These are phyloP conservation scores for Lactuca saligna DNA, from an alignment of 129 eudicot species.

Conservation along the genomic window DNA sequence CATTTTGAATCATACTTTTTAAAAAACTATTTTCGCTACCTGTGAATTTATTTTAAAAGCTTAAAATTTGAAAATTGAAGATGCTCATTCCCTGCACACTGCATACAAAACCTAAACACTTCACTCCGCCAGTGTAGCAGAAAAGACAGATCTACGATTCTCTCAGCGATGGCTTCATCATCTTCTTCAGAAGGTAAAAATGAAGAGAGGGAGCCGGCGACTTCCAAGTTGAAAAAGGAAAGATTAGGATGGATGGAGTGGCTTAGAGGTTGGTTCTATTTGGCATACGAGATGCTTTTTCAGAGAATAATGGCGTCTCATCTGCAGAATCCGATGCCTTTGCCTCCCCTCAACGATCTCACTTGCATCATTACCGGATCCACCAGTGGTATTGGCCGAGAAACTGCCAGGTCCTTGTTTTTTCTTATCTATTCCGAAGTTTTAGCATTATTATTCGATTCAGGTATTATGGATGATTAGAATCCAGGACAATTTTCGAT, in stretches of 20 bases:
- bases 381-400: slow-evolving; percentile 87
- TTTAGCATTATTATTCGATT: slow-evolving; percentile 11
- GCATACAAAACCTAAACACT: slow-evolving; percentile 5
- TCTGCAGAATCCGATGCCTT: slow-evolving; percentile 72
- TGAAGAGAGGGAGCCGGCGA: not conserved
- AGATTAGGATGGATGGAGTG: slow-evolving; percentile 85
- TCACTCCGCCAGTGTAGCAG: slow-evolving; percentile 6
- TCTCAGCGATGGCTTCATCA: slow-evolving; percentile 30
- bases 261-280: slow-evolving; percentile 67
- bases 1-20: not conserved
- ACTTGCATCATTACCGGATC: slow-evolving; percentile 85
- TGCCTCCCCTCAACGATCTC: slow-evolving; percentile 67
- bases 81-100: not conserved
- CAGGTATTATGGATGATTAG: slow-evolving; percentile 2
- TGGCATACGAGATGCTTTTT: slow-evolving; percentile 70
- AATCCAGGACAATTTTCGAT: not conserved
- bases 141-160: slow-evolving; percentile 32
- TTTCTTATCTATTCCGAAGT: not conserved
- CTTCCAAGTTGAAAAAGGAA: slow-evolving; percentile 28
- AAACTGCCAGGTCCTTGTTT: slow-evolving; percentile 68
- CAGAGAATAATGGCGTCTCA: slow-evolving; percentile 79
- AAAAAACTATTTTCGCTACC: not conserved
- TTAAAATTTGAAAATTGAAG: too few relatives aligned
- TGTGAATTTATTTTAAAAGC: too few relatives aligned
- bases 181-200: slow-evolving; percentile 20